A percentile compares a stretch with the other conserved stretches of the same genome.
Conservation (phyloP, 202 grass and related monocot species). For the Cymbopogon flexuosus region DNA sequence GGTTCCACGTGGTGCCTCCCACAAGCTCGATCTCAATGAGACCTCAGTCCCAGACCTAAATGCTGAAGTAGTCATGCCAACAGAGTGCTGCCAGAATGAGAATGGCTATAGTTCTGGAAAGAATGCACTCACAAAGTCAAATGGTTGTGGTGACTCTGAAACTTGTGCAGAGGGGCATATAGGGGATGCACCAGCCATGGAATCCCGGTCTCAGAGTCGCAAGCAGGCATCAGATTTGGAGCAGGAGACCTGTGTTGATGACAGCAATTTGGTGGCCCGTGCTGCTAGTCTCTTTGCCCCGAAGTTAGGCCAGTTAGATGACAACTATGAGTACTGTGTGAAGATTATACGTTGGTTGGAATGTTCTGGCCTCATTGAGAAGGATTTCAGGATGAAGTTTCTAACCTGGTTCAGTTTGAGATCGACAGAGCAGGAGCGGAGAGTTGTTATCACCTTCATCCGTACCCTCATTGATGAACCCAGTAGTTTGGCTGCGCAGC, state of each 20-base stretch:
- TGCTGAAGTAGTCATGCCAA: constrained; percentile 60
- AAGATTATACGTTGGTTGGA: constrained; percentile 84
- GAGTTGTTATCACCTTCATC: constrained; percentile 86
- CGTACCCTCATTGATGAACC: constrained; percentile 76
- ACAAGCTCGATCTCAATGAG: constrained; percentile 63
- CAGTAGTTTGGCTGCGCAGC: constrained; percentile 73
- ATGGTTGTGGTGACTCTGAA: constrained; percentile 35
- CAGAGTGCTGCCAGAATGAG: constrained; percentile 34
- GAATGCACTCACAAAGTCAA: constrained; percentile 36
- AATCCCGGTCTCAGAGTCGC: constrained; percentile 46
- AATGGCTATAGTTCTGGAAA: constrained; percentile 42
- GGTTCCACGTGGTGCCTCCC: constrained; percentile 36
- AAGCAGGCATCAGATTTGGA: constrained; percentile 53
- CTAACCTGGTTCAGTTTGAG: constrained; percentile 98
- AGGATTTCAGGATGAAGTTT: constrained; percentile 89
- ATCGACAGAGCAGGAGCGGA: constrained; percentile 72
- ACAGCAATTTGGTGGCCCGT: constrained; percentile 27
- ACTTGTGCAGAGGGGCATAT: constrained; percentile 27
- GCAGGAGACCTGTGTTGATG: constrained; percentile 44
- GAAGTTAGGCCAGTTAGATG: constrained; percentile 66
- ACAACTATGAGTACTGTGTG: constrained; percentile 93
- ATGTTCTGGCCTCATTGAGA: constrained; percentile 72
- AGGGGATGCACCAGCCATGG: constrained; percentile 41
- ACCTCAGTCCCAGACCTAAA: constrained; percentile 81
- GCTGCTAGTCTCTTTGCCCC: constrained; percentile 41